These are phyloP conservation scores for Xylariales sp. DNA, from an alignment of 2,329 filamentous ascomycete species.

Conservation along the genomic window DNA sequence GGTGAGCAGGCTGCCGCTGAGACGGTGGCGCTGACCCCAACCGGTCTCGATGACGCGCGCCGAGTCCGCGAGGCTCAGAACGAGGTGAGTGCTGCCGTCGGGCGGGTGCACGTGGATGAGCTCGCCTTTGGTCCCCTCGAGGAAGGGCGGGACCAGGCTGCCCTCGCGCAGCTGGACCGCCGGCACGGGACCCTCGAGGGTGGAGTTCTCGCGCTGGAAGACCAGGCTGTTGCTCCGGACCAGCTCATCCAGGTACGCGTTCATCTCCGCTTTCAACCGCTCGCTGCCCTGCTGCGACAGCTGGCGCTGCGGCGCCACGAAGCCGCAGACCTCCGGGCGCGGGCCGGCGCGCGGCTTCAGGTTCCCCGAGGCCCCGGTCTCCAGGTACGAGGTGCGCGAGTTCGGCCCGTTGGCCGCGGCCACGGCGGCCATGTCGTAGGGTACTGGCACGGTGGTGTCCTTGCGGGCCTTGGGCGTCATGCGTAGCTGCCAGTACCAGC, in stretches of 20 bases:
- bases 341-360: slow-evolving; percentile 6
- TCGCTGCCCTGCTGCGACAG: slow-evolving; percentile 7
- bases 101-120: slow-evolving; percentile 8
- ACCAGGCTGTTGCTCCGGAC: slow-evolving; percentile 4
- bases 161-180: slow-evolving; percentile 12
- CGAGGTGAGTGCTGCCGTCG: slow-evolving; percentile 9
- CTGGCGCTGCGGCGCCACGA: slow-evolving; percentile 15
- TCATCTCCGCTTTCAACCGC: slow-evolving; percentile 11
- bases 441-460: slow-evolving; percentile 16
- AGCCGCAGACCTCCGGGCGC: slow-evolving; percentile 10
- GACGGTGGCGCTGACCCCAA: slow-evolving; percentile 8
- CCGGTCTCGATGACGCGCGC: slow-evolving; percentile 6
- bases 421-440: slow-evolving; percentile 13
- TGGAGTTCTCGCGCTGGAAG: slow-evolving; percentile 10
- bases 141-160: slow-evolving; percentile 1
- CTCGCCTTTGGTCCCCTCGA: slow-evolving; percentile 9
- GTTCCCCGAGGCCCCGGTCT: too few relatives aligned
- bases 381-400: slow-evolving; percentile 5
- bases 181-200: slow-evolving; percentile 13
- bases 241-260: slow-evolving; percentile 8
- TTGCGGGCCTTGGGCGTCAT: slow-evolving; percentile 13
- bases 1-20: slow-evolving; percentile 8
- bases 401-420: slow-evolving; percentile 11
- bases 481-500: slow-evolving; percentile 12
- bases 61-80: slow-evolving; percentile 9